Evolutionary conservation across 2,329 filamentous ascomycete genomes (phyloP).

Genomic region (Clarireedia monteithiana): DNA sequence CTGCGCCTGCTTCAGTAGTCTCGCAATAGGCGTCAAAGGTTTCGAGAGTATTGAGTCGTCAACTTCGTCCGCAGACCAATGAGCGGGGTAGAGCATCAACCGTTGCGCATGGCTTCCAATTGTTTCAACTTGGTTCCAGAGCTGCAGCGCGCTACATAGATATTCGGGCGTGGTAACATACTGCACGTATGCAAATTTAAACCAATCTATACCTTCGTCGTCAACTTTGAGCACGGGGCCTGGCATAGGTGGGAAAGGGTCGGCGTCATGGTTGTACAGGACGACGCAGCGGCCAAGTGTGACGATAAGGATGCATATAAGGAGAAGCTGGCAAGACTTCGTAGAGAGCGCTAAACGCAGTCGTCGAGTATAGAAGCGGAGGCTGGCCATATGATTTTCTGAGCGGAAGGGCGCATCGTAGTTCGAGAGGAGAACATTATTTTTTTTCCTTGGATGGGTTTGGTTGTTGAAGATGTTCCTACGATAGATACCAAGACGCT

Average conservation of each 20-base stretch:
- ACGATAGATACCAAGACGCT: background rate
- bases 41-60: constrained; percentile 13
- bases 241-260: constrained; percentile 4
- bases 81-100: constrained; percentile 23
- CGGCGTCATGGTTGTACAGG: constrained; percentile 19
- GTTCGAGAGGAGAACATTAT: background rate
- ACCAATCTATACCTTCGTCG: constrained; percentile 19
- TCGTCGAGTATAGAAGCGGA: constrained; percentile 18
- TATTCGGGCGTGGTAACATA: constrained; percentile 23
- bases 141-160: constrained; percentile 25
- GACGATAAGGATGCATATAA: constrained; percentile 13
- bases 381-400: constrained; percentile 14
- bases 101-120: constrained; percentile 24
- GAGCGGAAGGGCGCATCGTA: background rate
- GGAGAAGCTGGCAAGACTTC: constrained; percentile 12
- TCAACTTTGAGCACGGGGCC: constrained; percentile 17
- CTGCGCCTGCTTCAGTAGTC: constrained; percentile 19
- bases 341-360: constrained; percentile 15
- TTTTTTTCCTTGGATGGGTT: background rate
- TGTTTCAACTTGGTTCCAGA: constrained; percentile 24
- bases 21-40: constrained; percentile 19
- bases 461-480: background rate
- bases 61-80: constrained; percentile 20
- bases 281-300: constrained; percentile 17
- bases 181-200: constrained; percentile 23